Evolutionary conservation across 2,329 filamentous ascomycete species (phyloP).

Genomic region (Epichloe sibirici): DNA sequence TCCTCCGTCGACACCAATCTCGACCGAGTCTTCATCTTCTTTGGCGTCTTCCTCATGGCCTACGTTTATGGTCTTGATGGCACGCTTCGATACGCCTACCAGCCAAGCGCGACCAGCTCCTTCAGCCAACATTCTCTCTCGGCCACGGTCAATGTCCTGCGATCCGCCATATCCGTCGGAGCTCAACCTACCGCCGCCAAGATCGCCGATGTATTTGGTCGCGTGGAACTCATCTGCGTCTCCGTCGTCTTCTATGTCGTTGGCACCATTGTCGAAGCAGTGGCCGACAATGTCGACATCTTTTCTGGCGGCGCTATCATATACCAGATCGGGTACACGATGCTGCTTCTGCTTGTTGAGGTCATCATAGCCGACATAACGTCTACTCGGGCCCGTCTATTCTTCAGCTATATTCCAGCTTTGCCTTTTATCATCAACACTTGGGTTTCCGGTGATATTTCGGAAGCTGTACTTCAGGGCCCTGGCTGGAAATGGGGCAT

Average conservation of each 20-base stretch:
- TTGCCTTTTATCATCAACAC: constrained; percentile 52
- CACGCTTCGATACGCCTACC: constrained; percentile 41
- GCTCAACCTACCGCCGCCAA: constrained; percentile 51
- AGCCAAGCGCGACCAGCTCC: constrained; percentile 39
- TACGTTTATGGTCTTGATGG: constrained; percentile 53
- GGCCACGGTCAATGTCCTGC: constrained; percentile 44
- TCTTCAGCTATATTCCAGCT: constrained; percentile 48
- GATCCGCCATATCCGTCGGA: constrained; percentile 46
- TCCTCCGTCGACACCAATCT: constrained; percentile 34
- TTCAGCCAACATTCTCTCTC: constrained; percentile 42
- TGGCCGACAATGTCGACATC: constrained; percentile 30
- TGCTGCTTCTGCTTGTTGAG: constrained; percentile 47
- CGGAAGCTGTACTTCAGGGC: constrained; percentile 30
- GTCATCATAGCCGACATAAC: constrained; percentile 60
- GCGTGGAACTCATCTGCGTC: constrained; percentile 46
- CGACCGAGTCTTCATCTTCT: constrained; percentile 46
- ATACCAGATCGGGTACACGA: constrained; percentile 49
- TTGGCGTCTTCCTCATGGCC: constrained; percentile 48
- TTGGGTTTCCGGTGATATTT: constrained; percentile 48
- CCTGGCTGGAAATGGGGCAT: constrained; percentile 52
- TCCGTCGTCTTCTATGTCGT: constrained; percentile 36
- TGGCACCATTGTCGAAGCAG: constrained; percentile 50
- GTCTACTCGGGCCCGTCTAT: constrained; percentile 49
- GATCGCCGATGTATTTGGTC: constrained; percentile 51
- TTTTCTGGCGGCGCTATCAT: constrained; percentile 51